These are phyloP conservation scores for Lagenaria siceraria DNA, from an alignment of 306 rosid species.

Conservation along the genomic window DNA sequence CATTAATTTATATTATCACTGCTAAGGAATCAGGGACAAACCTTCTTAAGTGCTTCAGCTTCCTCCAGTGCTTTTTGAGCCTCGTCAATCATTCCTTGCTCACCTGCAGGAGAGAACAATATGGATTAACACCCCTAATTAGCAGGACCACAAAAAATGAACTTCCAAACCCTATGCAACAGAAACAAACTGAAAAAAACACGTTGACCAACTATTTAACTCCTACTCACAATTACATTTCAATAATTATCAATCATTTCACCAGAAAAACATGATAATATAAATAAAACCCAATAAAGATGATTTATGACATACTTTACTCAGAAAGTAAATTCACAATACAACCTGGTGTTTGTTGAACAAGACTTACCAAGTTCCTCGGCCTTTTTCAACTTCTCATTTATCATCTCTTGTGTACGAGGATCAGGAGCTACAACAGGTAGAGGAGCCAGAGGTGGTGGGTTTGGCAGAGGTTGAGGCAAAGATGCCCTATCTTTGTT, in stretches of 20 bases:
- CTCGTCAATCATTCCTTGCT: slow-evolving; percentile 97
- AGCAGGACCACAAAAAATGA: not conserved
- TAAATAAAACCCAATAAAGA: not conserved
- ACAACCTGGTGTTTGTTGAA: not conserved
- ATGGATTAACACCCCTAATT: not conserved
- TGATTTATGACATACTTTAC: not conserved
- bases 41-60: slow-evolving; percentile 99
- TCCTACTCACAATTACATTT: not conserved
- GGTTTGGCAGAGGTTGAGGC: slow-evolving; percentile 87
- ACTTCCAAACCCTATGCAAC: not conserved
- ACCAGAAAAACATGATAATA: not conserved
- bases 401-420: slow-evolving; percentile 92
- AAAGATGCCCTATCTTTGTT: slow-evolving; percentile 94
- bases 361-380: slow-evolving; percentile 84
- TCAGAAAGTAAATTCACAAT: not conserved
- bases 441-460: slow-evolving; percentile 79
- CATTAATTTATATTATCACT: not conserved
- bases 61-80: slow-evolving; percentile 99
- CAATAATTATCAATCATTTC: not conserved
- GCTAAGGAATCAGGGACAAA: slow-evolving; percentile 8
- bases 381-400: slow-evolving; percentile 95
- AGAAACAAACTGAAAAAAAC: not conserved
- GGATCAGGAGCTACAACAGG: slow-evolving; percentile 82
- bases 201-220: not conserved
- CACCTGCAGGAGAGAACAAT: slow-evolving; percentile 44